Evolutionary conservation across 805 yeast genomes (phyloP), one percentile per base, ranked within the genome.

Genomic region (Myxozyma monticola): DNA sequence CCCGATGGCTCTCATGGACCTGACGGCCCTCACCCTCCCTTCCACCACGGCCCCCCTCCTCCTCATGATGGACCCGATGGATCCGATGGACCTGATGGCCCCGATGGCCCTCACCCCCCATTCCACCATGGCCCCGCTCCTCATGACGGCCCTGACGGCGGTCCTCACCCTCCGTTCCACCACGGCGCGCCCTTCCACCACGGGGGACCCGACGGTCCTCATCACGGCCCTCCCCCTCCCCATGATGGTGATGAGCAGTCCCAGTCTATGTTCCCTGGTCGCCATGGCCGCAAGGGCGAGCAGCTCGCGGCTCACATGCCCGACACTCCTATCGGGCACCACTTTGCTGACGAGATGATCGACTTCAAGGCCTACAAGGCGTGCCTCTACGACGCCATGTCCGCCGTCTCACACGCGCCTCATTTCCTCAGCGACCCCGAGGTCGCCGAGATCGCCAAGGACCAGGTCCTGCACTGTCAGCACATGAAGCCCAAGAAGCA

Each of bases 281-380:
- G 9, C 15, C 34, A 30, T n/a, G n/a, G n/a, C n/a, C n/a, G n/a
- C n/a, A n/a, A n/a, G 9, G 36, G 14, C 18, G 36, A n/a, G 36
- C 18, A 33, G 7, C 14, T 33, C 14, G 9, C 29, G 29, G 9
- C 6, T 10, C 10, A 7, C 29, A 26, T 6, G 10, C 29, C 29
- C 29, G 29, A 26, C 29, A 6, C 29, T 26, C 10, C 29, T 10
- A 29, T 29, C 43, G 36, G 2, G 39, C 29, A 3, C 17, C 39
- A 30, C 24, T 17, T 12, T 20, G 15, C 28, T 15, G 36, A 29
- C 28, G 43, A 39, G 29, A 20, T 10, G 10, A 18, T 15, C 15
- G n/a, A 14, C 4, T 36, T 20, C 26, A 28, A 18, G 29, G 29
- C 29, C 29, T 39, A 39, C 34, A 39, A 39, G 42, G 33, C 33